phyloP scores from a whole-genome alignment of 2,329 filamentous ascomycete genomes.

The Daldinia sp. region DNA sequence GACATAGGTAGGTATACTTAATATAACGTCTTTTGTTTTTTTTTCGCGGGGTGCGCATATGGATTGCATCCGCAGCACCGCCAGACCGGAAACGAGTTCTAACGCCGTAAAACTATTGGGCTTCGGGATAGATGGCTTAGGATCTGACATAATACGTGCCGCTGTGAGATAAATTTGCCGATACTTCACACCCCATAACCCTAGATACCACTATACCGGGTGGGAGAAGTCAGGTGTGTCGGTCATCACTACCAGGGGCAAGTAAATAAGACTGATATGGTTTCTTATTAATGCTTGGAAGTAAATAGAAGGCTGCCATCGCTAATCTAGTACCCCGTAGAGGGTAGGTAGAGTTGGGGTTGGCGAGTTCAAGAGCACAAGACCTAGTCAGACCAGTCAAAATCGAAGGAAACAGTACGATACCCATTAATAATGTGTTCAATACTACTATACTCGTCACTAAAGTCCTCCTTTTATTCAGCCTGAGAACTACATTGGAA shows the following conservation, averaged over 20 bases:
- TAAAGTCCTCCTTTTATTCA: conserved; percentile 14
- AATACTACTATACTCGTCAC: conserved; percentile 12
- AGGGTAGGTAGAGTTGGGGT: not conserved
- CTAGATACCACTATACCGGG: not conserved
- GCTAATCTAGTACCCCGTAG: too few relatives aligned
- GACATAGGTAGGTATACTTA: not conserved
- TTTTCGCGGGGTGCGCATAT: conserved; percentile 30
- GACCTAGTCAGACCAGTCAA: conserved; percentile 11
- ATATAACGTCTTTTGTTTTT: not conserved
- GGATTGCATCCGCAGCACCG: conserved; percentile 29
- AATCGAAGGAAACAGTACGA: conserved; percentile 5
- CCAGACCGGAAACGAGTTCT: conserved; percentile 30
- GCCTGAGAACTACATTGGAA: conserved; percentile 1
- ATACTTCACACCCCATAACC: not conserved
- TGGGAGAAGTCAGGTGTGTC: not conserved
- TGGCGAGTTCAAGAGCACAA: conserved; percentile 2
- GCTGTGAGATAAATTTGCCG: conserved; percentile 14
- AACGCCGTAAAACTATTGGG: conserved; percentile 26
- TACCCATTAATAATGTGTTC: conserved; percentile 25
- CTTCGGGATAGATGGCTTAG: conserved; percentile 28
- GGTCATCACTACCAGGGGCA: not conserved
- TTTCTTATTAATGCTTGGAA: not conserved
- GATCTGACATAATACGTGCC: conserved; percentile 38
- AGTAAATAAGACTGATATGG: not conserved
- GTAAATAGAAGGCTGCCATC: not conserved